phyloP scores from a whole-genome alignment of 768 basidiomycete species.

The Leucosporidium creatinivorum region DNA sequence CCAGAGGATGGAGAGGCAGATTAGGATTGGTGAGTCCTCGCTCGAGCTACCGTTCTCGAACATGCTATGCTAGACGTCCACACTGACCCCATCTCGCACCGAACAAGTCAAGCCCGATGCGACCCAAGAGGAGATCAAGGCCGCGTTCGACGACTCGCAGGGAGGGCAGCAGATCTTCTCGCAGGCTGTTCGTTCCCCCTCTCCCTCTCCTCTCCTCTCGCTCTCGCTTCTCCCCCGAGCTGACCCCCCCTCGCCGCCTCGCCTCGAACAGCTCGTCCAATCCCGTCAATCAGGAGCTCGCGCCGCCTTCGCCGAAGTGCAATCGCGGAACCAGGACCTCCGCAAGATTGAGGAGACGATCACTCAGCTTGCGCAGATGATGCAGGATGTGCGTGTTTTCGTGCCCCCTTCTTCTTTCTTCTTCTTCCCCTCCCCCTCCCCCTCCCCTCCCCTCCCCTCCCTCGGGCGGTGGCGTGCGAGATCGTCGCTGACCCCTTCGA shows the following conservation, averaged over 20 bases:
- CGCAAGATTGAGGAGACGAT: slow-evolving; percentile 76
- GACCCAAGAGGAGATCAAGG: slow-evolving; percentile 35
- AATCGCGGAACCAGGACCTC: slow-evolving; percentile 78
- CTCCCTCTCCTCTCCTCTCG: neutral
- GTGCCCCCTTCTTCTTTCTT: too few species aligned
- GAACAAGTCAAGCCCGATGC: slow-evolving; percentile 37
- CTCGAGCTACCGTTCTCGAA: too few species aligned
- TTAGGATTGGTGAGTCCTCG: slow-evolving; percentile 42
- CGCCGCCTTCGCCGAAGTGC: slow-evolving; percentile 76
- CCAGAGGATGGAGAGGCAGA: slow-evolving; percentile 47
- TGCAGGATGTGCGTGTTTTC: slow-evolving; percentile 58
- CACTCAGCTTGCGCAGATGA: slow-evolving; percentile 79
- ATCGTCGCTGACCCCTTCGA: too few species aligned
- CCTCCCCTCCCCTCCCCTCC: too few species aligned
- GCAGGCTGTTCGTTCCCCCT: slow-evolving; percentile 27
- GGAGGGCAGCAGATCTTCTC: slow-evolving; percentile 35
- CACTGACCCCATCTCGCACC: neutral
- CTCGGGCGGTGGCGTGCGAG: too few species aligned
- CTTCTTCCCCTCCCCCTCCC: too few species aligned
- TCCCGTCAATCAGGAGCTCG: slow-evolving; percentile 78
- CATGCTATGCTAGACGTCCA: too few species aligned
- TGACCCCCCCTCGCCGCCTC: too few species aligned
- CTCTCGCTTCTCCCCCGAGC: too few species aligned
- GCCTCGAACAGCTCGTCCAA: slow-evolving; percentile 56
- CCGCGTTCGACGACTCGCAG: slow-evolving; percentile 33